Evolutionary conservation across 192 early-diverging fungal genomes (phyloP), one percentile per base, ranked within the genome.

Genomic region (Coemansia javaensis): DNA sequence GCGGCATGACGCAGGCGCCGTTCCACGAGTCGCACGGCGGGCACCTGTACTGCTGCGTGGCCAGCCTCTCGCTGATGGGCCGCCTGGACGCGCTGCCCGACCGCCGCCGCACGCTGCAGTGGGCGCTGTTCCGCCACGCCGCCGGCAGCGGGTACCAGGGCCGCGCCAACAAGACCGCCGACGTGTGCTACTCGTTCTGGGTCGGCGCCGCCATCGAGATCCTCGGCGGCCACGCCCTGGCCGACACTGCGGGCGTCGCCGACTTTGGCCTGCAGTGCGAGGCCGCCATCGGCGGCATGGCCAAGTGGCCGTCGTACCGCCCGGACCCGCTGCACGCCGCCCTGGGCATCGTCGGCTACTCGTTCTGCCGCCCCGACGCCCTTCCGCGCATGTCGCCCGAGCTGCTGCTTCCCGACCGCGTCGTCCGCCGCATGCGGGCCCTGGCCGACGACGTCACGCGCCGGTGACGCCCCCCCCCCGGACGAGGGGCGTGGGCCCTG

Each of bases 161-260:
- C 4, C 63, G 97, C 31, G 64, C 77, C 9, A 88, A 90, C 56
- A 99, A 99, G 63, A 63, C 73, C 3, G 69, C 82, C 17, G 97
- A 99, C 56, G 90, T 89, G 11, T 99, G 97, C 64, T 99, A 99
- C 66, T 87, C 90, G 8, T 99, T 95, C 68, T 99, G 97, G 97
- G 77, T 98, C 16, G 97, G 97, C 7, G 93, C 80, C 0, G 59
- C 83, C 9, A 50, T 99, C 15, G 49, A 70, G 50, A 56, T 77
- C 13, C 62, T 77, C 1, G 74, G 74, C 36, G 67, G 63, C 32
- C 62, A 71, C 35, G 59, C 40, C 32, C 44, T 70, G 52, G 56
- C 71, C 15, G 58, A 77, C 28, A 7, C 16, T 0, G 33, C 38
- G 9, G 51, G 22, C 23, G 39, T 51, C 11, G 40, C 27, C 0